Evolutionary conservation across 2,329 filamentous ascomycete species (phyloP).

Genomic region (Aureobasidium sp.): DNA sequence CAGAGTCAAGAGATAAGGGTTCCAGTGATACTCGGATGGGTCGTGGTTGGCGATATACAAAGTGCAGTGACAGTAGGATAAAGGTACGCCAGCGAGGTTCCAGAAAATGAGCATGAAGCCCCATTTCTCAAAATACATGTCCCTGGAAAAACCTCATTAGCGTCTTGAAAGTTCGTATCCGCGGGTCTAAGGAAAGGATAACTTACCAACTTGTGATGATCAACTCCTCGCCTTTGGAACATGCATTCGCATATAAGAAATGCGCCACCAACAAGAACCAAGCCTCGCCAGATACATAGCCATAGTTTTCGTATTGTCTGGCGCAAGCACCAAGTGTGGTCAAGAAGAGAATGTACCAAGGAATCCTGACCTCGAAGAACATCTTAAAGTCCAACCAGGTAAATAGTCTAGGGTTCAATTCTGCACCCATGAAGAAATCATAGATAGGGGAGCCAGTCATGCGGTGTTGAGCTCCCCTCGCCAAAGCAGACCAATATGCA

Average conservation of each 20-base stretch:
- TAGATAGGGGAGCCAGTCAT: slow-evolving; percentile 76
- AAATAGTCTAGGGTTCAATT: slow-evolving; percentile 64
- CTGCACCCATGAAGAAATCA: slow-evolving; percentile 78
- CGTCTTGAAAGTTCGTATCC: too few species aligned
- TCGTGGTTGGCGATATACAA: slow-evolving; percentile 11
- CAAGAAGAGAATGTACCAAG: slow-evolving; percentile 77
- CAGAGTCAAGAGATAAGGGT: background rate
- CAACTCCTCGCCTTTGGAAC: slow-evolving; percentile 76
- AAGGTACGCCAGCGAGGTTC: slow-evolving; percentile 12
- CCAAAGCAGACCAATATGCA: slow-evolving; percentile 73
- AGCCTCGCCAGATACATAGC: slow-evolving; percentile 75
- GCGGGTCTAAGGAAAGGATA: background rate
- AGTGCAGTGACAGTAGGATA: slow-evolving; percentile 10
- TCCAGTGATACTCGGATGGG: slow-evolving; percentile 3
- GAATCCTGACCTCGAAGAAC: slow-evolving; percentile 82
- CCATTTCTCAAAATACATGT: slow-evolving; percentile 14
- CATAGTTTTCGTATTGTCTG: slow-evolving; percentile 70
- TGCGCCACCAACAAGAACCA: slow-evolving; percentile 78
- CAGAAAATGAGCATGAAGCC: slow-evolving; percentile 13
- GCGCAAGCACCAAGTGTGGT: slow-evolving; percentile 63
- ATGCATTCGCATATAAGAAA: slow-evolving; percentile 79
- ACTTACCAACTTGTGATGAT: slow-evolving; percentile 71
- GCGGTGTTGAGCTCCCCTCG: slow-evolving; percentile 70
- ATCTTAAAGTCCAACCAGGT: slow-evolving; percentile 76
- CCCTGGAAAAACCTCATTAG: background rate